Base-by-base conservation (phyloP, 1,139 yeast genomes). In the Blastobotrys raffinosifermentans region DNA sequence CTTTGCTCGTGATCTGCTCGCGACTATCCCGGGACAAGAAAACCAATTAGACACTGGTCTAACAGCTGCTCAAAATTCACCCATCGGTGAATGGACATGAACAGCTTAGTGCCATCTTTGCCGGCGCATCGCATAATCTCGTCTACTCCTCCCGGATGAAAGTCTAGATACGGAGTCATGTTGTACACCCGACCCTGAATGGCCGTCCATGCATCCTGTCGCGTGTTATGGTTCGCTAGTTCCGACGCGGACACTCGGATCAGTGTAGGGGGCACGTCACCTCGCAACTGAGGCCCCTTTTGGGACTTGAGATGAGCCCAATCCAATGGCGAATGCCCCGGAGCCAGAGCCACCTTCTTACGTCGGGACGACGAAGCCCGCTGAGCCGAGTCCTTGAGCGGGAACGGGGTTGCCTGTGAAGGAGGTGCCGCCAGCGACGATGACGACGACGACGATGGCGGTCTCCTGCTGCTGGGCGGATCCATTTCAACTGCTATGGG, bases 101-200 rank as follows among this genome's bases (percentile, higher is more conserved):
- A 91, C 45, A 85, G 53, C n/a, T 62, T 51, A 1, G 96, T 86
- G 1, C 93, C 94, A 55, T 89, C 96, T 43, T 69, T 69, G 0
- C 96, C 96, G 0, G 94, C 94, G 51, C 84, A 75, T 40, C 77
- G 74, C 75, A 84, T 67, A 31, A 91, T 64, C 53, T 87, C 87
- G 4, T 74, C 77, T 2, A 70, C 78, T 1, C 98, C 98, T 17
- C 98, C 98, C 0, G 98, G 98, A 51, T 91, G 98, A 58, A 80
- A 91, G 40, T 75, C 68, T 22, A 91, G 59, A 58, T 91, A 91
- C 7, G 84, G 79, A 0, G 96, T 79, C 20, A 91, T 69, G 53
- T 89, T 85, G 63, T 83, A 91, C 2, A 91, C 94, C 50, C 76
- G 80, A 1, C 91, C 89, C 35, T 76, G 76, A 10, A 91, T 69